Percentiles rank a stretch among this genome's conserved stretches.
These are phyloP conservation scores for Leccinum pellstonianum DNA, from an alignment of 768 basidiomycete species.

Conservation along the genomic window DNA sequence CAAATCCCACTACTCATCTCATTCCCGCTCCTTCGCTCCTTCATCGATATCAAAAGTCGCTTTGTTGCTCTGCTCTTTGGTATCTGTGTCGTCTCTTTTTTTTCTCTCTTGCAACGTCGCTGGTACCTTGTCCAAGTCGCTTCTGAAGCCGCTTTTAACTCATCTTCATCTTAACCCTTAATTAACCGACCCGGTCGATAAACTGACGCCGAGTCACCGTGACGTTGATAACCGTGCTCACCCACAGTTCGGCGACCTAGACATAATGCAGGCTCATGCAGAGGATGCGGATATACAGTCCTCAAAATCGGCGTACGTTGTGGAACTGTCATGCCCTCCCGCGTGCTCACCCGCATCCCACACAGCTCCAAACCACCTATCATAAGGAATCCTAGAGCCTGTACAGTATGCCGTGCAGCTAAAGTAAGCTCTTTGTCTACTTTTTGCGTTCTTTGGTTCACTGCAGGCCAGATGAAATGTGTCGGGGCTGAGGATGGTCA, in stretches of 20 bases:
- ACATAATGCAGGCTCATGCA: constrained; percentile 30
- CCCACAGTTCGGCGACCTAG: constrained; percentile 14
- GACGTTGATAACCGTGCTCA: constrained; percentile 38
- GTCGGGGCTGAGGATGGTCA: constrained; percentile 85
- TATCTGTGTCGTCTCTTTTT: constrained; percentile 7
- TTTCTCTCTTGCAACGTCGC: constrained; percentile 1
- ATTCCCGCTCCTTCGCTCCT: constrained; percentile 29
- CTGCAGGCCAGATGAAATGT: constrained; percentile 73
- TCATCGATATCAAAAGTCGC: constrained; percentile 30
- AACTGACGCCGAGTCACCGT: constrained; percentile 41
- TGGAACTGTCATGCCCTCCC: constrained; percentile 6
- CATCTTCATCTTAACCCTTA: constrained; percentile 34
- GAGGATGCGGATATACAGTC: constrained; percentile 32
- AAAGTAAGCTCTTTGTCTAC: constrained; percentile 49
- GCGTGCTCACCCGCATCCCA: constrained; percentile 8
- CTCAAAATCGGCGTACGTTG: constrained; percentile 30
- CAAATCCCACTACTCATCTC: constrained; percentile 37
- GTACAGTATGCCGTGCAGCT: constrained; percentile 81
- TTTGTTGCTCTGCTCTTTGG: constrained; percentile 14
- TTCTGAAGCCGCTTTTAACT: constrained; percentile 13
- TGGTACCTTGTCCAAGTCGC: constrained; percentile 2
- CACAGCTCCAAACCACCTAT: constrained; percentile 43
- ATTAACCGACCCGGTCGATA: constrained; percentile 43
- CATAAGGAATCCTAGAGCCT: constrained; percentile 58
- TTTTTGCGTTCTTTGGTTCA: constrained; percentile 17